Percentiles rank a stretch among this genome's conserved stretches.
phyloP scores from a whole-genome alignment of 352 stramenopile genomes.

The Phytophthora rubi region DNA sequence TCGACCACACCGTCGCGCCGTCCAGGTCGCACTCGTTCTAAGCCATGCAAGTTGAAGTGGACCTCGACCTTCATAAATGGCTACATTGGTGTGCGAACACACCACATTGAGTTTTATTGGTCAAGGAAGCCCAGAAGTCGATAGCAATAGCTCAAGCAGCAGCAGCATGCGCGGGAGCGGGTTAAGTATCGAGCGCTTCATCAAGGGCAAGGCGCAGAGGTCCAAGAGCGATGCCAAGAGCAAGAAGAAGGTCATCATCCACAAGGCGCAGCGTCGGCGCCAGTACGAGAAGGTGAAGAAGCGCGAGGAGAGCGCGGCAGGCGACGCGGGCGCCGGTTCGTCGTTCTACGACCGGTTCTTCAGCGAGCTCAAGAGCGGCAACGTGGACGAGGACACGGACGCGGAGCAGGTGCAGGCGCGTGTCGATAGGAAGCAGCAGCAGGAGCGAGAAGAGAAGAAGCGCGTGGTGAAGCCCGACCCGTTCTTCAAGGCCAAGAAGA shows the following conservation, averaged over 20 bases:
- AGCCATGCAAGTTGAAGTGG: constrained; percentile 7
- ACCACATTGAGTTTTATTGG: background rate
- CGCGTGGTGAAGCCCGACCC: constrained; percentile 65
- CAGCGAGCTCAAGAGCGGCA: constrained; percentile 55
- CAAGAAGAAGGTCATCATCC: constrained; percentile 85
- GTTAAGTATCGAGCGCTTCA: constrained; percentile 87
- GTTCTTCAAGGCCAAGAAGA: constrained; percentile 88
- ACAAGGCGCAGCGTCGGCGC: constrained; percentile 79
- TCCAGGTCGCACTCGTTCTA: constrained; percentile 79
- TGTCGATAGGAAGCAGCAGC: constrained; percentile 23
- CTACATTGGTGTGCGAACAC: constrained; percentile 25
- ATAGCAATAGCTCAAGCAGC: too few relatives aligned
- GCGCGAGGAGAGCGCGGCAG: constrained; percentile 39
- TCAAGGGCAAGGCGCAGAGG: constrained; percentile 83
- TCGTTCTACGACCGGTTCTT: constrained; percentile 90
- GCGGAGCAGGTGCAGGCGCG: constrained; percentile 29
- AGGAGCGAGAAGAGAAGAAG: constrained; percentile 28
- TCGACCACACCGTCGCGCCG: constrained; percentile 38
- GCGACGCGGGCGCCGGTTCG: constrained; percentile 25
- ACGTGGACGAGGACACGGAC: constrained; percentile 36
- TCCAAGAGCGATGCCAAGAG: constrained; percentile 83
- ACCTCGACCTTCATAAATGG: background rate
- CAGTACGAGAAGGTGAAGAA: constrained; percentile 89
- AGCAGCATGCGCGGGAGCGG: constrained; percentile 71
- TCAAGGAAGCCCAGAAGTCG: too few relatives aligned